Evolutionary conservation across 1,284 basidiomycete genomes (phyloP).

Genomic region (Puccinia triticina): DNA sequence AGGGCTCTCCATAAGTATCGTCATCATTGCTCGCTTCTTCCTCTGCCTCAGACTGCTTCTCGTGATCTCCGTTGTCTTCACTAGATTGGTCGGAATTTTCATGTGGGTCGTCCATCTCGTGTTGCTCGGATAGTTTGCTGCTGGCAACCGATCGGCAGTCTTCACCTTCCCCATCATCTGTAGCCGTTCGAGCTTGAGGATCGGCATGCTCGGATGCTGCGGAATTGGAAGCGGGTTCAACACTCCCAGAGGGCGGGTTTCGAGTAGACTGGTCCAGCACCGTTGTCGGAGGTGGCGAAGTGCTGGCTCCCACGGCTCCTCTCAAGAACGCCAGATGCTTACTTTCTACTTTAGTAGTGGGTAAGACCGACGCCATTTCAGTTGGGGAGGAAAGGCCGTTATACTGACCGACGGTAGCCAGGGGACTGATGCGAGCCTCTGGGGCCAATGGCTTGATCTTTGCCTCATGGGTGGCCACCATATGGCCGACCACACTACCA

Average conservation of each 20-base stretch:
- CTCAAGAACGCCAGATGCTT: conserved; percentile 33
- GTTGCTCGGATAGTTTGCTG: conserved; percentile 13
- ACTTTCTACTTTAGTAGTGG: conserved; percentile 16
- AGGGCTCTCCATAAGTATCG: conserved; percentile 30
- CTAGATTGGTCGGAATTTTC: not conserved
- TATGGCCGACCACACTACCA: conserved; percentile 5
- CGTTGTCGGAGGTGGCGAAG: conserved; percentile 11
- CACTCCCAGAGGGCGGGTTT: not conserved
- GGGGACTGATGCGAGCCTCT: not conserved
- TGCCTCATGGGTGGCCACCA: conserved; percentile 20
- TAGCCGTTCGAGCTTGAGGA: not conserved
- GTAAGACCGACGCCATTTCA: not conserved
- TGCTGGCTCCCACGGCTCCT: not conserved
- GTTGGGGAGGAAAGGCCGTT: not conserved
- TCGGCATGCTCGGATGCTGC: not conserved
- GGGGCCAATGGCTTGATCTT: conserved; percentile 4
- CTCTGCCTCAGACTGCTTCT: not conserved
- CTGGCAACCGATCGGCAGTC: conserved; percentile 14
- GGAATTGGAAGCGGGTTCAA: not conserved
- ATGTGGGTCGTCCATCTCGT: not conserved
- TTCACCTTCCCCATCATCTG: conserved; percentile 2
- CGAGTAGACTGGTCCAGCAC: not conserved
- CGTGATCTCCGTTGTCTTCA: conserved; percentile 20
- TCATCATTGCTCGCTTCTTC: conserved; percentile 9
- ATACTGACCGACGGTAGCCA: not conserved